phyloP scores from a whole-genome alignment of 768 basidiomycete genomes.

The Auriscalpium vulgare region DNA sequence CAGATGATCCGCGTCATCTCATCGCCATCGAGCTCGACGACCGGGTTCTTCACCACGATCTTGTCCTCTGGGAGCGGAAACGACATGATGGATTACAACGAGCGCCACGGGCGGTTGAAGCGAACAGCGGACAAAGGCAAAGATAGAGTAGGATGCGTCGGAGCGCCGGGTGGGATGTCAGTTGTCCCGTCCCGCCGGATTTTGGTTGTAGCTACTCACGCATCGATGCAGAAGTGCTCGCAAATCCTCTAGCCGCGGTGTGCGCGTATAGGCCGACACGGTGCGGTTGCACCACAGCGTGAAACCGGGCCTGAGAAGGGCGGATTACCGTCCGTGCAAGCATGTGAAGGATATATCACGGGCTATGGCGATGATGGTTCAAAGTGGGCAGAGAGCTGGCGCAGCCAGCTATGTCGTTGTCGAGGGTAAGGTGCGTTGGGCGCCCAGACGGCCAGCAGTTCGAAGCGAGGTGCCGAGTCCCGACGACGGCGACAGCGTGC shows the following conservation, averaged over 20 bases:
- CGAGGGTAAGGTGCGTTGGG: too few relatives aligned
- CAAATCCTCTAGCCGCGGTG: slow-evolving; percentile 6
- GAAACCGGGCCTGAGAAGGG: not conserved
- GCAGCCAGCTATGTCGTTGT: too few relatives aligned
- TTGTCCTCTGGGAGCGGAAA: slow-evolving; percentile 27
- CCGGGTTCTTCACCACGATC: slow-evolving; percentile 79
- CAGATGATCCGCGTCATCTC: slow-evolving; percentile 99
- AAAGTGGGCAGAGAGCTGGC: too few relatives aligned
- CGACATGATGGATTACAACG: not conserved
- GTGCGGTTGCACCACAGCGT: not conserved
- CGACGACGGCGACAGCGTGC: not conserved
- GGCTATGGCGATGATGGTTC: too few relatives aligned
- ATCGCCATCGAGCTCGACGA: slow-evolving; percentile 94
- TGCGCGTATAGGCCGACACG: not conserved
- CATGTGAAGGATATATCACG: not conserved
- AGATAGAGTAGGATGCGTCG: not conserved
- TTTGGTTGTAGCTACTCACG: slow-evolving; percentile 4
- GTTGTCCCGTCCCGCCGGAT: not conserved
- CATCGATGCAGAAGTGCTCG: slow-evolving; percentile 5
- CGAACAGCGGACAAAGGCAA: not conserved
- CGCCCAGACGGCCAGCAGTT: too few relatives aligned
- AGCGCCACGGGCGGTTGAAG: not conserved
- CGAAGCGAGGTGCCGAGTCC: not conserved
- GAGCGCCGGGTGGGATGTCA: not conserved
- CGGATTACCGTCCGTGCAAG: not conserved